Conservation (phyloP, 176 grass and related monocot genomes). For the Hordeum marinum region DNA sequence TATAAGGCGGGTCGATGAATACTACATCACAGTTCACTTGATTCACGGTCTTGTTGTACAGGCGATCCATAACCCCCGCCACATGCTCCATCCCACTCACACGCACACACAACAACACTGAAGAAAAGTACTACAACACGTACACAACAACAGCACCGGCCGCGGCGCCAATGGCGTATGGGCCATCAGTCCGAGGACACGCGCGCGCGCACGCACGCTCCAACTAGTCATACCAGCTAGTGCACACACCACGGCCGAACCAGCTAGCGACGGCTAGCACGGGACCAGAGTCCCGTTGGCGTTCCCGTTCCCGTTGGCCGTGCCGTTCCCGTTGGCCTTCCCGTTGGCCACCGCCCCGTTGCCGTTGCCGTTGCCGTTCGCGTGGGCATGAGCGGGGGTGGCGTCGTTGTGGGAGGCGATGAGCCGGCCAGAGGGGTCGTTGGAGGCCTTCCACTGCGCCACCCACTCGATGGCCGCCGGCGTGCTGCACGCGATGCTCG, state of each 20-base stretch:
- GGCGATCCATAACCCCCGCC: not conserved
- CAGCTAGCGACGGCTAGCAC: not conserved
- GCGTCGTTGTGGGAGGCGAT: slow-evolving; percentile 71
- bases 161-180: not conserved
- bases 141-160: not conserved
- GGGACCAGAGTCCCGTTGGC: slow-evolving; percentile 9
- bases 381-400: slow-evolving; percentile 17
- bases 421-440: slow-evolving; percentile 82
- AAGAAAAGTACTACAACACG: not conserved
- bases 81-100: not conserved
- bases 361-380: not conserved
- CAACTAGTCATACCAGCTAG: not conserved
- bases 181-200: slow-evolving; percentile 14
- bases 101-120: not conserved
- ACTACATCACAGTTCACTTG: not conserved
- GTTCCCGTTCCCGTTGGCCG: slow-evolving; percentile 30
- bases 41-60: not conserved
- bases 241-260: slow-evolving; percentile 17
- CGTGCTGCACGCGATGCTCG: slow-evolving; percentile 95
- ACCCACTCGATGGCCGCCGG: slow-evolving; percentile 95
- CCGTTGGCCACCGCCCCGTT: not conserved
- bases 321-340: not conserved
- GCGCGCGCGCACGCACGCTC: slow-evolving; percentile 4
- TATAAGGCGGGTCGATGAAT: not conserved
- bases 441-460: slow-evolving; percentile 76